Conservation (phyloP, 2,329 filamentous ascomycete species). For the Pseudopyricularia cyperi region DNA sequence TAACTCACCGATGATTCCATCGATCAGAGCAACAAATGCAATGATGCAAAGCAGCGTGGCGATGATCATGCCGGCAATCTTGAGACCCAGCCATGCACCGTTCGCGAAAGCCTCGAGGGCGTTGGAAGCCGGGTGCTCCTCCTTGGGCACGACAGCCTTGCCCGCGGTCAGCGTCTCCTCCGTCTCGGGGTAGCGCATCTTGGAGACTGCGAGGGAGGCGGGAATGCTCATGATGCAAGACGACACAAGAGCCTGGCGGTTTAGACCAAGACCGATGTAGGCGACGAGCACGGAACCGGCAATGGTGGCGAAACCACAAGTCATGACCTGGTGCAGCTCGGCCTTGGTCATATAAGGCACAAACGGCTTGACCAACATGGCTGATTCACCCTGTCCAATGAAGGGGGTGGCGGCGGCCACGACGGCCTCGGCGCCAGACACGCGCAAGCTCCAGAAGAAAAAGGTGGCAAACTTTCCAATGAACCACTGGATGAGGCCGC, state of each 20-base stretch:
- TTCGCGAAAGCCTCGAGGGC: conserved; percentile 74
- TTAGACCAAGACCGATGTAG: conserved; percentile 74
- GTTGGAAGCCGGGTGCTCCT: conserved; percentile 70
- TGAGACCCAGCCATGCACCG: conserved; percentile 74
- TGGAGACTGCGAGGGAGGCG: conserved; percentile 77
- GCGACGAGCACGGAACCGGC: conserved; percentile 76
- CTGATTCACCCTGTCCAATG: conserved; percentile 87
- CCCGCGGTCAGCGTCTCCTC: conserved; percentile 79
- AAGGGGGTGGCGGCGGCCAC: conserved; percentile 88
- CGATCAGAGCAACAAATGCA: conserved; percentile 58
- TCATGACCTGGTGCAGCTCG: conserved; percentile 88
- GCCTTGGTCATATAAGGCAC: conserved; percentile 74
- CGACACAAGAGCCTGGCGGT: conserved; percentile 73
- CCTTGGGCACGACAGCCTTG: conserved; percentile 67
- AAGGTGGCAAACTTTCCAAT: conserved; percentile 76
- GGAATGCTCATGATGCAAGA: conserved; percentile 95
- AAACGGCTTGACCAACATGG: conserved; percentile 83
- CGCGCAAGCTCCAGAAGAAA: conserved; percentile 81
- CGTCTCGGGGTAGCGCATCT: conserved; percentile 78
- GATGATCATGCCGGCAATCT: conserved; percentile 74
- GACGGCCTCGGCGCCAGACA: conserved; percentile 86
- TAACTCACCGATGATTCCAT: conserved; percentile 75
- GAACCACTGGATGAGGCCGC: conserved; percentile 77
- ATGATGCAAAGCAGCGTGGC: conserved; percentile 75
- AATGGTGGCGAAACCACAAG: conserved; percentile 84